Evolutionary conservation across 164 flowering plant genomes (phyloP).

Genomic region (Stephania japonica): DNA sequence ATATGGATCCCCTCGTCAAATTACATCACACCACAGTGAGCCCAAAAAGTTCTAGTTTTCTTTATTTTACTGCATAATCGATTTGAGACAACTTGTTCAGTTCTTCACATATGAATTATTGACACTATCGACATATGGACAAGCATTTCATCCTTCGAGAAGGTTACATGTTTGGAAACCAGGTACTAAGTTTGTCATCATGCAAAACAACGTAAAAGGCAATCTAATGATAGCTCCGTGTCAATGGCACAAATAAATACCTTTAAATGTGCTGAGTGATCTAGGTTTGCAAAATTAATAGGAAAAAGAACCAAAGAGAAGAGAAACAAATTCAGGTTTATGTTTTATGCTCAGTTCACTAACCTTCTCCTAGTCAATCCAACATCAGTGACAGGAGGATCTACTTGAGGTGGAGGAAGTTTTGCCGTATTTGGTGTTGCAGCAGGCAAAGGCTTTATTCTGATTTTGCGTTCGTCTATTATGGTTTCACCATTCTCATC

Average conservation of each 20-base stretch:
- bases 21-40: too few relatives aligned
- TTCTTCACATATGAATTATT: too few relatives aligned
- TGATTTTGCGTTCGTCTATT: constrained; percentile 92
- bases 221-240: background rate
- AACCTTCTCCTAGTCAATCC: constrained; percentile 62
- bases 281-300: background rate
- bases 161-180: too few relatives aligned
- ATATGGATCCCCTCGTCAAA: too few relatives aligned
- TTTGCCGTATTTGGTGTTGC: constrained; percentile 36
- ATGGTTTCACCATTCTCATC: constrained; percentile 99
- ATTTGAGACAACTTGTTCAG: too few relatives aligned
- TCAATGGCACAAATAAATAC: background rate
- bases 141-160: too few relatives aligned
- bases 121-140: too few relatives aligned
- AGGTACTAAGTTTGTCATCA: background rate
- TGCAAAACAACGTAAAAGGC: background rate
- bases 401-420: constrained; percentile 39
- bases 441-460: constrained; percentile 85
- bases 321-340: background rate
- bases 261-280: background rate
- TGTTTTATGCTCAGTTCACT: constrained; percentile 17
- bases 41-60: too few relatives aligned
- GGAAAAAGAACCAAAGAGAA: background rate
- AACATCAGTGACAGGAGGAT: constrained; percentile 66
- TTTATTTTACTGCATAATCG: too few relatives aligned